Percentiles rank a stretch among this genome's conserved stretches.
Evolutionary conservation across 192 early-diverging fungal genomes (phyloP).

Genomic region (Globomyces pollinis-pini): DNA sequence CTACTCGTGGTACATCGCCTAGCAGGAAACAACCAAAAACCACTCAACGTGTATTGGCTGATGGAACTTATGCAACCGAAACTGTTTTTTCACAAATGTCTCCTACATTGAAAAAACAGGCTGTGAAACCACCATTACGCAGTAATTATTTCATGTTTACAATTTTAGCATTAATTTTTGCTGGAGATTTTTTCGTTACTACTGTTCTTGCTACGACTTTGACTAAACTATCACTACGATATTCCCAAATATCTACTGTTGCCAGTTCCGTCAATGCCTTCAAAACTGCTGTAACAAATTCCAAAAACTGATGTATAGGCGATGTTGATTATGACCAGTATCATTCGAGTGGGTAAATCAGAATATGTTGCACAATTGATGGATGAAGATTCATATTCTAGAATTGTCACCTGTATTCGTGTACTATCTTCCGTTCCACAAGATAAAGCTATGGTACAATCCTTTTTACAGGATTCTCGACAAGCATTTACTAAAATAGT

Average conservation of each 20-base stretch:
- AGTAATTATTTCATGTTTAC: too few species aligned
- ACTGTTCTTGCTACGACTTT: constrained; percentile 83
- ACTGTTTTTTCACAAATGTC: constrained; percentile 75
- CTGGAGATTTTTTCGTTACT: constrained; percentile 89
- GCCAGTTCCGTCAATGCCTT: constrained; percentile 62
- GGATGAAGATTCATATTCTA: constrained; percentile 94
- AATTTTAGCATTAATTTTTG: constrained; percentile 82
- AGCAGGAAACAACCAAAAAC: too few species aligned
- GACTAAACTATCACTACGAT: constrained; percentile 85
- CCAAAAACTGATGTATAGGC: too few species aligned
- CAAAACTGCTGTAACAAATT: constrained; percentile 94
- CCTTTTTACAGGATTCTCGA: constrained; percentile 56
- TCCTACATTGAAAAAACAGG: constrained; percentile 16
- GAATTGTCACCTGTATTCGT: constrained; percentile 78
- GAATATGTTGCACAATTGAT: constrained; percentile 77
- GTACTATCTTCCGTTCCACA: constrained; percentile 24
- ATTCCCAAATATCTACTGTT: constrained; percentile 22
- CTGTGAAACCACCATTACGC: constrained; percentile 60
- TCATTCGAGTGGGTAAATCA: constrained; percentile 88
- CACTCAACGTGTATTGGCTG: constrained; percentile 72
- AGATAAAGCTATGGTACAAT: constrained; percentile 47
- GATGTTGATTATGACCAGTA: constrained; percentile 95
- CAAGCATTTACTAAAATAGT: constrained; percentile 60
- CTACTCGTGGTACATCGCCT: neutral
- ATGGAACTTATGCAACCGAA: constrained; percentile 97